Base-by-base conservation (phyloP, 106 monocot species). In the Agapanthus africanus region DNA sequence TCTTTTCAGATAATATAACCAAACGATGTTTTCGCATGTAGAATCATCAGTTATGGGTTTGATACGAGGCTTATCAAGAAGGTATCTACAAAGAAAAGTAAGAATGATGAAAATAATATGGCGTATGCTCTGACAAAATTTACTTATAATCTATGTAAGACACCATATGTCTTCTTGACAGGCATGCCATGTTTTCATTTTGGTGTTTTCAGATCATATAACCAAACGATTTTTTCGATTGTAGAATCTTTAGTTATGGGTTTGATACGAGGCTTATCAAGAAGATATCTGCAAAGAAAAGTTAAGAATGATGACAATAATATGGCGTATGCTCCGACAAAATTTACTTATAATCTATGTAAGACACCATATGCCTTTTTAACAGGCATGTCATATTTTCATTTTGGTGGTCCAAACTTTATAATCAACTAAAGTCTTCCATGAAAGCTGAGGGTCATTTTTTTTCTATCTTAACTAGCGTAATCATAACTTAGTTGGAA, bases 1-100 rank as follows among this genome's bases (percentile, higher is more conserved):
- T 73, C 69, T 27, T 88, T 76, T 97, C 95, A 25, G 91, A 88
- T 25, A 97, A 59, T 66, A 97, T 60, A 62, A 86, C 80, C 14
- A 97, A 72, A 41, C 95, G 86, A 40, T 91, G 51, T 80, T 86
- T 15, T 80, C 78, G 39, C 54, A 76, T 18, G 73, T 65, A 28
- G 88, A 60, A 72, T 97, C 95, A 68, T 97, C 91, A 42, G 28
- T 75, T 23, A 97, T 89, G 19, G 88, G 91, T 54, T 97, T 97
- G 40, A 97, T 72, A 25, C 88, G 88, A 37, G 91, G 67, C 67
- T 74, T 97, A 44, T 91, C 84, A 10, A 97, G 71, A 34, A 91
- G 13, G 51, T 81, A 91, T 56, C 95, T 97, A 73, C 44, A 47
- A 72, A 74, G 34, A 70, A 36, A 76, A 42, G n/a, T n/a, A n/a